phyloP scores from a whole-genome alignment of 352 stramenopile genomes.

The Paralagenidium karlingii region DNA sequence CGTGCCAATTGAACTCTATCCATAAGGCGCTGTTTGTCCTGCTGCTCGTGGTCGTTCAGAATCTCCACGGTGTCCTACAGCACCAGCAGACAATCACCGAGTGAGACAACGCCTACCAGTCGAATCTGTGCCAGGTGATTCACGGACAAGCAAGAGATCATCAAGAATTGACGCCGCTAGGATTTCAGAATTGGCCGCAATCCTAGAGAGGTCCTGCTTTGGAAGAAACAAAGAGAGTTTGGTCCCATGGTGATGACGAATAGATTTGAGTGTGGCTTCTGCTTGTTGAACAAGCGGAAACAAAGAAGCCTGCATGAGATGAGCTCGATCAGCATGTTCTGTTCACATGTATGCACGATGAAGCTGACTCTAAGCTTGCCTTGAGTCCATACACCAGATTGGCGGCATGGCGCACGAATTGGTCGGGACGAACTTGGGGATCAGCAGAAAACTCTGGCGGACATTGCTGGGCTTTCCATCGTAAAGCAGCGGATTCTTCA shows the following conservation, averaged over 20 bases:
- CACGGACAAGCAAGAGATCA: slow-evolving; percentile 38
- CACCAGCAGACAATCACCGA: not conserved
- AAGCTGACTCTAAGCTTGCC: slow-evolving; percentile 3
- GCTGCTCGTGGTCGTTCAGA: slow-evolving; percentile 37
- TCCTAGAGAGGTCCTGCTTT: slow-evolving; percentile 16
- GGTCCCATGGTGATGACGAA: slow-evolving; percentile 17
- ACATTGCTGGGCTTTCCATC: slow-evolving; percentile 7
- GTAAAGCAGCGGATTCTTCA: slow-evolving; percentile 8
- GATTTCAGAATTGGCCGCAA: slow-evolving; percentile 33
- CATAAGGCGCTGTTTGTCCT: slow-evolving; percentile 11
- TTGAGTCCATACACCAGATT: slow-evolving; percentile 38
- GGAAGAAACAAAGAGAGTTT: slow-evolving; percentile 30
- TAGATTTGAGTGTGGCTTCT: slow-evolving; percentile 22
- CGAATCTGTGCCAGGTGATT: not conserved
- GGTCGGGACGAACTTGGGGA: slow-evolving; percentile 5
- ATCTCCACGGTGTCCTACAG: slow-evolving; percentile 40
- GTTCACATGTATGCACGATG: not conserved
- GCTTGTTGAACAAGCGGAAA: slow-evolving; percentile 42
- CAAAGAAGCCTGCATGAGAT: slow-evolving; percentile 15
- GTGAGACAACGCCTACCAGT: not conserved
- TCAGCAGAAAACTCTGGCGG: slow-evolving; percentile 14
- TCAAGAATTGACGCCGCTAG: slow-evolving; percentile 44
- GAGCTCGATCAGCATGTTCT: not conserved
- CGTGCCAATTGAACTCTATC: slow-evolving; percentile 14
- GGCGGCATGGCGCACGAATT: slow-evolving; percentile 22